These are phyloP conservation scores for Glarea lozoyensis DNA, from an alignment of 495 filamentous ascomycete species.

Conservation along the genomic window DNA sequence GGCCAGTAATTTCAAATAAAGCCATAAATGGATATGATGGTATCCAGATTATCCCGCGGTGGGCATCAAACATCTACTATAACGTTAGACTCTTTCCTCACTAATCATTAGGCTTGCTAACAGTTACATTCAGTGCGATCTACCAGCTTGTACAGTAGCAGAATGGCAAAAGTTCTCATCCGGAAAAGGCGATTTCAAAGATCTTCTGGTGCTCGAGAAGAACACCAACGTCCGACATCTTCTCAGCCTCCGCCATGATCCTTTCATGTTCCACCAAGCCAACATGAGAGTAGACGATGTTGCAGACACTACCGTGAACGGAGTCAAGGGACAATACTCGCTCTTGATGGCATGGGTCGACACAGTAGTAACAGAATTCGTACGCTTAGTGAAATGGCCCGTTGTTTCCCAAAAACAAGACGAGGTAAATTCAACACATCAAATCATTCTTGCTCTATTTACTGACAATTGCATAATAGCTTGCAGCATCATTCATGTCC, in stretches of 20 bases:
- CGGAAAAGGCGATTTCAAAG: conserved; percentile 38
- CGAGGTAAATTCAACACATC: conserved; percentile 17
- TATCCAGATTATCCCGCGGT: conserved; percentile 48
- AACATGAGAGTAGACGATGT: conserved; percentile 47
- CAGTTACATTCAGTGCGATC: conserved; percentile 29
- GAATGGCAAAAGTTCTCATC: conserved; percentile 54
- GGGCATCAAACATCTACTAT: conserved; percentile 55
- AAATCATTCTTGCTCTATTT: background rate
- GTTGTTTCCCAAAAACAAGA: conserved; percentile 46
- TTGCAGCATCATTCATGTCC: conserved; percentile 39
- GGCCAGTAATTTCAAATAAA: conserved; percentile 44
- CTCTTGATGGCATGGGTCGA: conserved; percentile 54
- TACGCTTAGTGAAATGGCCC: conserved; percentile 48
- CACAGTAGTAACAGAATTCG: conserved; percentile 44
- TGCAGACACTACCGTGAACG: conserved; percentile 40
- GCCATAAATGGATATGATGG: conserved; percentile 43
- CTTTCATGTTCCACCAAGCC: conserved; percentile 46
- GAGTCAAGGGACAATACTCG: conserved; percentile 36
- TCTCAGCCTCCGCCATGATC: conserved; percentile 42
- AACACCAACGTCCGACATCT: conserved; percentile 45
- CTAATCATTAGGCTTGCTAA: too few relatives aligned
- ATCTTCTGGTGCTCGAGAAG: conserved; percentile 39
- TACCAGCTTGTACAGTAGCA: conserved; percentile 40
- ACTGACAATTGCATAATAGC: conserved; percentile 19
- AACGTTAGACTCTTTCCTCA: conserved; percentile 22